phyloP scores from a whole-genome alignment of 441 rosid species.

The Syzygium malaccense region DNA sequence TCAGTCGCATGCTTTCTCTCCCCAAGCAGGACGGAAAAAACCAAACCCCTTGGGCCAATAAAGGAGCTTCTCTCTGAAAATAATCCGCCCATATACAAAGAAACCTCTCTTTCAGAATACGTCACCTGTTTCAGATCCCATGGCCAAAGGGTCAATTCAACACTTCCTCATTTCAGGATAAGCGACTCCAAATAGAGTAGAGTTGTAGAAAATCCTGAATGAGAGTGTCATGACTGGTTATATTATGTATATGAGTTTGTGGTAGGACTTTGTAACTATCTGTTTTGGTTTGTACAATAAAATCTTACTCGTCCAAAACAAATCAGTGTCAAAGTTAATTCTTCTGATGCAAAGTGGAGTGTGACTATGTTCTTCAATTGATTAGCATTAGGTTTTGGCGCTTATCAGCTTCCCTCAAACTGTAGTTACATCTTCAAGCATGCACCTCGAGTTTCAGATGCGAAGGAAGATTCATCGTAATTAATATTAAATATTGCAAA shows the following conservation, averaged over 20 bases:
- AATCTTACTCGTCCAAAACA: not conserved
- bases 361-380: not conserved
- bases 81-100: constrained; percentile 27
- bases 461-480: not conserved
- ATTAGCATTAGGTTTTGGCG: not conserved
- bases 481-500: not conserved
- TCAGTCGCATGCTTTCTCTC: constrained; percentile 37
- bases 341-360: not conserved
- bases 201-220: not conserved
- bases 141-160: constrained; percentile 24
- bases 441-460: not conserved
- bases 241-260: not conserved
- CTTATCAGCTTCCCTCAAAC: not conserved
- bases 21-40: constrained; percentile 18
- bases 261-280: not conserved
- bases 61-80: constrained; percentile 21
- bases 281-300: not conserved
- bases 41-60: constrained; percentile 21
- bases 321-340: not conserved
- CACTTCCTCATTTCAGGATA: constrained; percentile 25
- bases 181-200: not conserved
- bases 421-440: not conserved
- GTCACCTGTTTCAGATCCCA: constrained; percentile 27
- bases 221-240: not conserved
- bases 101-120: constrained; percentile 19